A percentile compares a stretch with the other conserved stretches of the same genome.
These are phyloP conservation scores for Pigoraptor vietnamica DNA, from an alignment of 78 protist species.

Conservation along the genomic window DNA sequence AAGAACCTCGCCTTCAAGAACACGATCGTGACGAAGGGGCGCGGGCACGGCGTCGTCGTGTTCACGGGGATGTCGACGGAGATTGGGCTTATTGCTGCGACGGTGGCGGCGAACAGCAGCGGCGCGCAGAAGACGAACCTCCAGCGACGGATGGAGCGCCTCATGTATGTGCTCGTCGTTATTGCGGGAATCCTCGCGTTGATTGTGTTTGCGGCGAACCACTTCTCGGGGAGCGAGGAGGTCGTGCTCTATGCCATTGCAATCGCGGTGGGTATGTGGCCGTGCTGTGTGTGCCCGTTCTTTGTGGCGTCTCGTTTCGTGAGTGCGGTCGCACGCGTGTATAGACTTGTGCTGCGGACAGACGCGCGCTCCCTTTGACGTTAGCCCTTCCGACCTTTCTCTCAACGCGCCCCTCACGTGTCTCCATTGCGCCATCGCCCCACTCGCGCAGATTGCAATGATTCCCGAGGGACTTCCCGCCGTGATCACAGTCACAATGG, in stretches of 20 bases:
- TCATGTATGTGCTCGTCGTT: not conserved
- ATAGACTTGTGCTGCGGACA: conserved; percentile 56
- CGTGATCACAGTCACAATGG: conserved; percentile 72
- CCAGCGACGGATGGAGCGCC: not conserved
- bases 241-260: not conserved
- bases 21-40: conserved; percentile 45
- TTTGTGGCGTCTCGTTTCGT: too few relatives aligned
- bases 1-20: conserved; percentile 21
- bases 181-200: not conserved
- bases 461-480: conserved; percentile 92
- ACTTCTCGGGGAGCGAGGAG: too few relatives aligned
- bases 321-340: too few relatives aligned
- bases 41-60: conserved; percentile 46
- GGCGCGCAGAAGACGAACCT: conserved; percentile 37
- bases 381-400: not conserved
- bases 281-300: too few relatives aligned
- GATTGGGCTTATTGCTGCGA: conserved; percentile 59
- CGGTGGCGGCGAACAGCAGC: not conserved
- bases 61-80: conserved; percentile 55
- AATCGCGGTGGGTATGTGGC: conserved; percentile 11
- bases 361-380: not conserved
- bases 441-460: conserved; percentile 74
- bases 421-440: not conserved
- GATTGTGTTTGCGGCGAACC: conserved; percentile 31
- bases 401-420: too few relatives aligned